phyloP scores from a whole-genome alignment of 306 rosid species.

The Dryas octopetala region DNA sequence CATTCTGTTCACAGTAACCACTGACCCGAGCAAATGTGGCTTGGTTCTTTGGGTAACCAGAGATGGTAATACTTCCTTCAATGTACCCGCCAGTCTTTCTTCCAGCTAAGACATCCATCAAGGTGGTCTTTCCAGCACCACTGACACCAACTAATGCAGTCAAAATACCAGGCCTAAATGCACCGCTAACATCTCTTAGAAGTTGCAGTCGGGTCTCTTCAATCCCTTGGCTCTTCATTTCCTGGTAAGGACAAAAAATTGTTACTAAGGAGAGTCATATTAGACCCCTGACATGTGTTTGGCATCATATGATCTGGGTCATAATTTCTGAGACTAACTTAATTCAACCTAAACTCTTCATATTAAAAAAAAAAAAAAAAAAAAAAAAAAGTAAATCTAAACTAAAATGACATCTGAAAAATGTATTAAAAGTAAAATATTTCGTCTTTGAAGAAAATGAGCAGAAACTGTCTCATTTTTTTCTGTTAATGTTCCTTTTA shows the following conservation, averaged over 20 bases:
- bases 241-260: conserved; percentile 11
- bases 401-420: neutral
- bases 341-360: too few species aligned
- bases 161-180: conserved; percentile 38
- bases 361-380: neutral
- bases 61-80: conserved; percentile 37
- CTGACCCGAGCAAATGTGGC: conserved; percentile 75
- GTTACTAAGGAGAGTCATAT: neutral
- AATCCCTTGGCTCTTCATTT: conserved; percentile 23
- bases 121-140: conserved; percentile 46
- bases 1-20: conserved; percentile 81
- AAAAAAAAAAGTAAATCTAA: neutral
- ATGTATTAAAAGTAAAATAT: neutral
- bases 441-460: neutral
- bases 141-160: conserved; percentile 41
- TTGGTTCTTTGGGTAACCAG: conserved; percentile 61
- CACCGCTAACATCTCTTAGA: conserved; percentile 25
- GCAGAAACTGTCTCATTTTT: neutral
- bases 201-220: conserved; percentile 24
- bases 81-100: conserved; percentile 40
- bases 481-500: neutral
- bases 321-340: neutral
- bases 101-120: conserved; percentile 46
- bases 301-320: neutral
- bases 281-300: neutral